Evolutionary conservation across 768 basidiomycete species (phyloP), one percentile per base, ranked within the genome.

Genomic region (Naganishia vaughanmartiniae): DNA sequence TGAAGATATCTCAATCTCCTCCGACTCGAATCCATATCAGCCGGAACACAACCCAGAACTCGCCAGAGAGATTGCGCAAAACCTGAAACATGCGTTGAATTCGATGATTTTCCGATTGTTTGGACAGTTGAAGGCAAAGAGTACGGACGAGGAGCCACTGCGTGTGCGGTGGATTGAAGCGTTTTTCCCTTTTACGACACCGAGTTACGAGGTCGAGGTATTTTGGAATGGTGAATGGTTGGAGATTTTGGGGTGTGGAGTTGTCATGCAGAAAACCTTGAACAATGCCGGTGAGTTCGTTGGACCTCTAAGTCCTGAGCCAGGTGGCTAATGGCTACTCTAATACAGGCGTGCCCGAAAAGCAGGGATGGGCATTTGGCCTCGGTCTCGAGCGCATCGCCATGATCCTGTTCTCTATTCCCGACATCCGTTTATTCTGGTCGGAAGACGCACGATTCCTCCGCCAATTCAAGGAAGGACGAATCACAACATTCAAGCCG

Each of bases 371-470:
- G 95, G 96, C 96, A 0, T 98, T 97, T 77, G 96, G 96, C 30
- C 88, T 99, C 65, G 96, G 96, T 4, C 85, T 99, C 54, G 96
- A 99, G 78, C 87, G 96, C 36, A 94, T 98, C 73, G 93, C 94
- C 19, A 99, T 99, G 96, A 88, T 98, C 72, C 87, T 99, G 56
- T 98, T 89, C 83, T 89, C 89, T 17, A 95, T 99, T 65, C 96
- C 95, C 11, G 96, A 99, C 80, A 98, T 99, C 78, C 90, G 96
- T 21, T 84, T 99, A 17, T 99, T 99, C 85, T 99, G 96, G 96
- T 93, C 93, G 1, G 82, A 83, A 58, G 96, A 99, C 77, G 76
- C 86, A 21, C 89, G 94, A 15, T 99, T 99, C 85, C 83, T 89
- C 31, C 85, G 87, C 15, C 96, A 99, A 76, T 99, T 99, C 81